Evolutionary conservation across 2,329 filamentous ascomycete species (phyloP).

Genomic region (Talaromyces marneffei): DNA sequence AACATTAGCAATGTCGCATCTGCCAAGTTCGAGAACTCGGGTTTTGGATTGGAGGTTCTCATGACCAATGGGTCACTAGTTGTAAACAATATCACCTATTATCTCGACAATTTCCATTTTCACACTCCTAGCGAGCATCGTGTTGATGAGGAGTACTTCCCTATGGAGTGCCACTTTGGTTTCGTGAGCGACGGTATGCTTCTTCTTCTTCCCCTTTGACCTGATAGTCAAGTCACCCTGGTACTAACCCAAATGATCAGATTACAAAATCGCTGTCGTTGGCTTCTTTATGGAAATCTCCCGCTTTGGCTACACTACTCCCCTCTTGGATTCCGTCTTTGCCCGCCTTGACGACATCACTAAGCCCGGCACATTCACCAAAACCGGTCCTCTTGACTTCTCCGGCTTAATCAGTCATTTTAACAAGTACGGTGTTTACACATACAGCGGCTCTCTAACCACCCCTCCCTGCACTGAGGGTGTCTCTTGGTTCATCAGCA

Average conservation of each 20-base stretch:
- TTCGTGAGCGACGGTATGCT: slow-evolving; percentile 44
- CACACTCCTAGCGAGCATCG: slow-evolving; percentile 57
- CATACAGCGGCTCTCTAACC: slow-evolving; percentile 56
- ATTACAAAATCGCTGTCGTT: slow-evolving; percentile 35
- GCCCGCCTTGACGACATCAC: slow-evolving; percentile 37
- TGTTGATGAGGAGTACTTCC: slow-evolving; percentile 44
- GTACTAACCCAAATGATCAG: slow-evolving; percentile 24
- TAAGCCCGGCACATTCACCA: slow-evolving; percentile 34
- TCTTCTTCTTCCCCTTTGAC: not conserved
- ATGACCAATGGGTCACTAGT: slow-evolving; percentile 47
- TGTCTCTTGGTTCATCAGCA: slow-evolving; percentile 39
- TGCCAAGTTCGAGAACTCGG: slow-evolving; percentile 42
- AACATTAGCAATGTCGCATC: slow-evolving; percentile 18
- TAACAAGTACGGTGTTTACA: slow-evolving; percentile 37
- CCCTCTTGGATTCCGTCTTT: slow-evolving; percentile 43
- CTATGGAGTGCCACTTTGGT: slow-evolving; percentile 56
- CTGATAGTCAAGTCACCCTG: no score
- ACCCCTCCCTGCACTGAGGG: slow-evolving; percentile 58
- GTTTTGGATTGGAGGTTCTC: slow-evolving; percentile 43
- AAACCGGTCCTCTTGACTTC: slow-evolving; percentile 41
- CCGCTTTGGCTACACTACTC: slow-evolving; percentile 3
- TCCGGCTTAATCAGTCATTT: slow-evolving; percentile 35
- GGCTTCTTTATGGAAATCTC: slow-evolving; percentile 7
- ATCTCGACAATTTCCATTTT: no score
- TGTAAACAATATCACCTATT: slow-evolving; percentile 33